Conservation (phyloP, 805 yeast species). For the Metschnikowia koreensis region DNA sequence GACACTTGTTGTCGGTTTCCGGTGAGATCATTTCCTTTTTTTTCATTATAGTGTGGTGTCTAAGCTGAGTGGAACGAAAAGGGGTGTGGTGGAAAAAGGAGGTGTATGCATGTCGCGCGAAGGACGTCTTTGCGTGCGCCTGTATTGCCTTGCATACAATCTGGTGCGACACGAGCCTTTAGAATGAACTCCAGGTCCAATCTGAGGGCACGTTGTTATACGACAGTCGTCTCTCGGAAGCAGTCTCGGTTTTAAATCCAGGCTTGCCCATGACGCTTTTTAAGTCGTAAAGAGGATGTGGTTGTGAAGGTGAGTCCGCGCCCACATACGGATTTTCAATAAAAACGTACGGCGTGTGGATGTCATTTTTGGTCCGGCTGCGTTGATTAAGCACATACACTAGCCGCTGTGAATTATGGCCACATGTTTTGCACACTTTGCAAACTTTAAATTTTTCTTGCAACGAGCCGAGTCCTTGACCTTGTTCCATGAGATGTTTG, state of each 20-base stretch:
- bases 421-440: slow-evolving; percentile 21
- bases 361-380: slow-evolving; percentile 17
- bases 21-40: neutral
- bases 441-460: slow-evolving; percentile 16
- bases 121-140: neutral
- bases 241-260: neutral
- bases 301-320: slow-evolving; percentile 6
- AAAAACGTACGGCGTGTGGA: slow-evolving; percentile 23
- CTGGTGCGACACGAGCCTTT: slow-evolving; percentile 6
- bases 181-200: slow-evolving; percentile 57
- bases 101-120: slow-evolving; percentile 2
- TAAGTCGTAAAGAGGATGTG: slow-evolving; percentile 2
- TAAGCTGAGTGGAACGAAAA: neutral
- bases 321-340: slow-evolving; percentile 34
- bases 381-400: slow-evolving; percentile 31
- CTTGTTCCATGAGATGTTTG: slow-evolving; percentile 19
- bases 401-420: slow-evolving; percentile 17
- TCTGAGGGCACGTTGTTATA: slow-evolving; percentile 25
- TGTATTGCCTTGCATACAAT: no score
- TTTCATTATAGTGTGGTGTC: neutral
- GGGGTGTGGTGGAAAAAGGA: neutral
- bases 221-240: slow-evolving; percentile 4
- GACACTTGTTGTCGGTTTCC: no score
- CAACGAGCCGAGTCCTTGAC: slow-evolving; percentile 5
- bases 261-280: neutral